A percentile compares a stretch with the other conserved stretches of the same genome.
phyloP scores from a whole-genome alignment of 1,139 yeast species.

The Candida sp. region DNA sequence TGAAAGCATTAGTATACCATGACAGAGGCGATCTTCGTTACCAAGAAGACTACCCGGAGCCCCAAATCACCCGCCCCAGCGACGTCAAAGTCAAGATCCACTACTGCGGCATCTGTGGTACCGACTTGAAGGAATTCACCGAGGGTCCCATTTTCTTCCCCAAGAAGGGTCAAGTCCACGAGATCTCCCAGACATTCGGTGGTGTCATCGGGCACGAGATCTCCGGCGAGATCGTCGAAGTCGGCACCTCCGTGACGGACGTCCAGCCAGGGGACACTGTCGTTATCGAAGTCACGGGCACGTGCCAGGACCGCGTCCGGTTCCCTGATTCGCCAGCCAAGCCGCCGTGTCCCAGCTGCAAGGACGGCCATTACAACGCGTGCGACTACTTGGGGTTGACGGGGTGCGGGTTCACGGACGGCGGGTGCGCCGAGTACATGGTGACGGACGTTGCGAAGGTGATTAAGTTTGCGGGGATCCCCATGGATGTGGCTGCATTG shows the following conservation, averaged over 20 bases:
- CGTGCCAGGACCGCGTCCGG: conserved; percentile 45
- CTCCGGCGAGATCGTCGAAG: conserved; percentile 44
- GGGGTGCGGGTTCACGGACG: conserved; percentile 49
- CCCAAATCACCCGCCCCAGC: conserved; percentile 42
- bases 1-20: conserved; percentile 61
- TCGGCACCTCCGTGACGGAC: conserved; percentile 18
- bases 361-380: conserved; percentile 47
- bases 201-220: conserved; percentile 59
- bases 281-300: conserved; percentile 55
- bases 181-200: conserved; percentile 20
- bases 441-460: conserved; percentile 40
- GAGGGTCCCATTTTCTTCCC: conserved; percentile 57
- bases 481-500: conserved; percentile 51
- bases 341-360: conserved; percentile 44
- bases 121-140: conserved; percentile 57
- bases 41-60: conserved; percentile 45
- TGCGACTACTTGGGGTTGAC: conserved; percentile 47
- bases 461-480: conserved; percentile 38
- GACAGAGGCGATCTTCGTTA: conserved; percentile 53
- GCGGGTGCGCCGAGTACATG: conserved; percentile 49
- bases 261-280: conserved; percentile 20
- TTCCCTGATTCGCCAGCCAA: conserved; percentile 31
- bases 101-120: conserved; percentile 65
- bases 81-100: conserved; percentile 56
- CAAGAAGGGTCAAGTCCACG: conserved; percentile 18